A percentile compares a stretch with the other conserved stretches of the same genome.
phyloP scores from a whole-genome alignment of 768 basidiomycete genomes.

The Russula ochroleuca region DNA sequence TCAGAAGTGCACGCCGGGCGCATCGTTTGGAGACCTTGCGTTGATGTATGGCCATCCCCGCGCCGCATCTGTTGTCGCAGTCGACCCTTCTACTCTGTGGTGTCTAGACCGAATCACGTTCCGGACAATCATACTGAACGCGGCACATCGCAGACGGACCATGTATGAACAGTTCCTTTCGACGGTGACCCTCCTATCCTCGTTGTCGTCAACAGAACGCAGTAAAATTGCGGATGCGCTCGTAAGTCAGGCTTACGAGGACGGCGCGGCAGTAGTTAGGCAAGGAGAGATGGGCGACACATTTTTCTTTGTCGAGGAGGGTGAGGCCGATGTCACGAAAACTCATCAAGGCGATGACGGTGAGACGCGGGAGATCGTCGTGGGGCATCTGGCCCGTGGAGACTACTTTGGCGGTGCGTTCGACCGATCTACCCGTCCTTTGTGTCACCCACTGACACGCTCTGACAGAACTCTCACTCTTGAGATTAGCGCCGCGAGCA shows the following conservation, averaged over 20 bases:
- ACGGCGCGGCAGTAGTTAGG: slow-evolving; percentile 82
- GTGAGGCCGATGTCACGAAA: slow-evolving; percentile 85
- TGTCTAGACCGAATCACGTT: slow-evolving; percentile 96
- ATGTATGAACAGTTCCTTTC: slow-evolving; percentile 97
- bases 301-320: slow-evolving; percentile 97
- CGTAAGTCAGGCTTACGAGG: slow-evolving; percentile 71
- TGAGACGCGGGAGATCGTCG: slow-evolving; percentile 57
- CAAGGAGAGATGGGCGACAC: slow-evolving; percentile 96
- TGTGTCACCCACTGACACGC: slow-evolving; percentile 16
- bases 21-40: slow-evolving; percentile 92
- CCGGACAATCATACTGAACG: slow-evolving; percentile 94
- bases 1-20: slow-evolving; percentile 76
- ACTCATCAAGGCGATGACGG: slow-evolving; percentile 55
- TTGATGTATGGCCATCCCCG: slow-evolving; percentile 98
- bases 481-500: slow-evolving; percentile 85
- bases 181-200: slow-evolving; percentile 83
- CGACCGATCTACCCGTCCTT: background rate
- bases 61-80: slow-evolving; percentile 87
- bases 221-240: slow-evolving; percentile 98
- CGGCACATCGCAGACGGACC: slow-evolving; percentile 82
- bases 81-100: slow-evolving; percentile 84
- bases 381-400: slow-evolving; percentile 77
- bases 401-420: slow-evolving; percentile 95
- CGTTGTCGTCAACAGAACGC: slow-evolving; percentile 80
- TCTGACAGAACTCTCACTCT: slow-evolving; percentile 76